Evolutionary conservation across 192 early-diverging fungal genomes (phyloP).

Genomic region (Gigaspora rosea): DNA sequence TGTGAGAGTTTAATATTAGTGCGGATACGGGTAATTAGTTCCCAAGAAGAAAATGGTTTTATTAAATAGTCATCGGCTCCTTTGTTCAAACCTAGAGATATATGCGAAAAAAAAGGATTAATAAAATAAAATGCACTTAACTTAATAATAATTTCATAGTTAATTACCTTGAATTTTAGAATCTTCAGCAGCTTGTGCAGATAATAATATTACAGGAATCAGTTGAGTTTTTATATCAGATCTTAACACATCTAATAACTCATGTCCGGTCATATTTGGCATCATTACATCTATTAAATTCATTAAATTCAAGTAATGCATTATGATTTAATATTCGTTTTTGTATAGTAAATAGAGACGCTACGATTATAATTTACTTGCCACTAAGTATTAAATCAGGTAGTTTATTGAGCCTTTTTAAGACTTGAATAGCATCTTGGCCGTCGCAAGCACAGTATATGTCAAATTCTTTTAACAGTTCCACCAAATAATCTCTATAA

Average conservation of each 20-base stretch:
- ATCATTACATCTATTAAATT: conserved; percentile 33
- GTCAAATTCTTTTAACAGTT: conserved; percentile 41
- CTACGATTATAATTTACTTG: conserved; percentile 37
- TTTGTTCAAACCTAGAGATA: conserved; percentile 35
- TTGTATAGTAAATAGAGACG: background rate
- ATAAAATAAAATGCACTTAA: no score
- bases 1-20: no score
- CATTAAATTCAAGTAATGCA: conserved; percentile 34
- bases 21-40: no score
- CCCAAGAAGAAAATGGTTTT: background rate
- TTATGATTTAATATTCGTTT: background rate
- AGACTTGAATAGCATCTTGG: no score
- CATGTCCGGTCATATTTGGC: conserved; percentile 62
- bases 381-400: no score
- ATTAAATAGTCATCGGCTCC: conserved; percentile 62
- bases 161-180: conserved; percentile 48
- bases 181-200: conserved; percentile 55
- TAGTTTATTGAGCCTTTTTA: no score
- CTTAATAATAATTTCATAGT: no score
- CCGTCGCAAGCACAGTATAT: background rate
- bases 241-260: conserved; percentile 38
- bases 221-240: no score
- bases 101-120: no score
- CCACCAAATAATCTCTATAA: conserved; percentile 30
- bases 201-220: background rate